Evolutionary conservation across 345 rosid genomes (phyloP), one percentile per base, ranked within the genome.

Genomic region (Brassica juncea): DNA sequence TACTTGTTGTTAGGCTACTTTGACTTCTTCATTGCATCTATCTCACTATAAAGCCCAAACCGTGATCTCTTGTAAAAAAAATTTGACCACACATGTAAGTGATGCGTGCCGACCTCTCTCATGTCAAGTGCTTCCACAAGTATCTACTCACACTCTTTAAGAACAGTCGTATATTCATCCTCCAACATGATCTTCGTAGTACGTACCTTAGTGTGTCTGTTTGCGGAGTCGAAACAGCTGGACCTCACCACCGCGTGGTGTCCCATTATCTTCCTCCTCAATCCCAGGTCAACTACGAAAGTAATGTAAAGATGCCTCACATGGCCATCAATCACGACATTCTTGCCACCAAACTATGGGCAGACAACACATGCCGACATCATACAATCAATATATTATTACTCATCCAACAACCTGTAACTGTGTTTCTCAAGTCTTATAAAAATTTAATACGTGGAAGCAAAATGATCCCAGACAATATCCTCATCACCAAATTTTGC

Each of bases 381-480:
- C 75, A 64, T 35, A 55, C 12, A 14, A 25, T 11, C 47, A 58
- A 4, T 77, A 14, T 55, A 72, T 9, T 58, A 68, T 34, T 12
- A 72, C 67, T 66, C 61, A 72, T 47, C 55, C 74, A 60, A 73
- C 73, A 67, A 8, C 64, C 73, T 79, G 57, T 78, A 64, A 32
- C 35, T 31, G 42, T 35, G 19, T 4, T 73, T 60, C n/a, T 27
- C 65, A 25, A 79, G 58, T 47, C 78, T 70, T 73, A 15, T 21
- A 60, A 58, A 68, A 78, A 34, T 71, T 61, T 25, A 73, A 8
- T 68, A 27, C 73, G 75, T 80, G 75, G 83, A 74, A 74, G 61
- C 75, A 80, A 80, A 72, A 74, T 52, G 75, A 67, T 73, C 78
- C 78, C 70, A 73, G 30, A 73, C 69, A 73, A 60, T 47, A 67